Conservation (phyloP, 1,139 yeast genomes). For the Zygosaccharomyces sapae region DNA sequence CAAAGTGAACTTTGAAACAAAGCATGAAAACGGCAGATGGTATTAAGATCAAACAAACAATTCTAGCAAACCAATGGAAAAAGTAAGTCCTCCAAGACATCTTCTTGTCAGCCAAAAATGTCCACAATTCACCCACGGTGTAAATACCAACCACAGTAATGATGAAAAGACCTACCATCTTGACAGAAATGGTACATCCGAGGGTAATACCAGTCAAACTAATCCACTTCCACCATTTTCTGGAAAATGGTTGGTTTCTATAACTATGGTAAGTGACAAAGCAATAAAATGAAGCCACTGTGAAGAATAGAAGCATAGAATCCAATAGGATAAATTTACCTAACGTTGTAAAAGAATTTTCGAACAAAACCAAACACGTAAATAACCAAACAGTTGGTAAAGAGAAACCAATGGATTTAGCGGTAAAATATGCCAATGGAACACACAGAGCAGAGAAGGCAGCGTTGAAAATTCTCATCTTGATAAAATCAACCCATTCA, state of each 20-base stretch:
- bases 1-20: constrained; percentile 71
- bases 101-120: constrained; percentile 55
- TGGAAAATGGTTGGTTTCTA: constrained; percentile 58
- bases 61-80: constrained; percentile 64
- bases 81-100: constrained; percentile 49
- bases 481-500: constrained; percentile 76
- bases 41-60: constrained; percentile 53
- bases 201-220: constrained; percentile 66
- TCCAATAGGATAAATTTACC: constrained; percentile 91
- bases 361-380: constrained; percentile 79
- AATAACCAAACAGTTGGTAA: constrained; percentile 84
- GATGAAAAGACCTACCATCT: constrained; percentile 79
- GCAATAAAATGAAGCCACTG: constrained; percentile 75
- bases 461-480: constrained; percentile 93
- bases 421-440: constrained; percentile 90
- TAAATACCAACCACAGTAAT: constrained; percentile 73
- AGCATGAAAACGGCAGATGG: constrained; percentile 61
- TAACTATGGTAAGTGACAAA: constrained; percentile 75
- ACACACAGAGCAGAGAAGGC: constrained; percentile 84
- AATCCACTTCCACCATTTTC: constrained; percentile 96
- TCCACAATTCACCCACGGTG: constrained; percentile 71
- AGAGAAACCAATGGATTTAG: constrained; percentile 78
- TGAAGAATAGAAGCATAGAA: constrained; percentile 92
- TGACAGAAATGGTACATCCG: constrained; percentile 78
- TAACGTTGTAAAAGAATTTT: constrained; percentile 80